Percentiles rank a stretch among this genome's conserved stretches.
Conservation (phyloP, 139 green algal species). For the Volvox africanus region DNA sequence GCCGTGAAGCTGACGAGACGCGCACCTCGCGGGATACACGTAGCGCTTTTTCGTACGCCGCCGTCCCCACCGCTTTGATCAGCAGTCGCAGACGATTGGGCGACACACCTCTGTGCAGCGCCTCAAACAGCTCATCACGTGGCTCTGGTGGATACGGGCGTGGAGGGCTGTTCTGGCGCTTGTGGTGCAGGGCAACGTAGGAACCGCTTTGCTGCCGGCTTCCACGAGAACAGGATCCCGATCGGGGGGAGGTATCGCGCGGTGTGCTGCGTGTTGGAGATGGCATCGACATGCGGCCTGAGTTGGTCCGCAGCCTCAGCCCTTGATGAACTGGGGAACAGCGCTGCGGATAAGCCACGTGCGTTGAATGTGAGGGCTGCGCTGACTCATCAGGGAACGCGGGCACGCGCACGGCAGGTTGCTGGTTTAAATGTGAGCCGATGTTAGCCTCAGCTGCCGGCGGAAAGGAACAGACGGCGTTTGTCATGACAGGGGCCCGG, state of each 20-base stretch:
- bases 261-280: background rate
- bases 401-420: no score
- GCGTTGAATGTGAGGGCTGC: background rate
- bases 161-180: slow-evolving; percentile 11
- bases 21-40: no score
- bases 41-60: background rate
- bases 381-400: background rate
- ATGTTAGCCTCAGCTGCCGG: no score
- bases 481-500: background rate
- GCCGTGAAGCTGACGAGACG: background rate
- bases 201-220: background rate
- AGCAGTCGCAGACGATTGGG: slow-evolving; percentile 9
- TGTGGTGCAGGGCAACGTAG: slow-evolving; percentile 22
- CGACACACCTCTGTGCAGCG: slow-evolving; percentile 33
- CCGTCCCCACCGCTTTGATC: background rate
- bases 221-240: background rate
- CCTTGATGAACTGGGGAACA: background rate
- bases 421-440: no score
- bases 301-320: background rate
- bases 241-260: background rate
- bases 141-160: background rate
- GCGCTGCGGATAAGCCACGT: background rate
- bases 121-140: slow-evolving; percentile 15
- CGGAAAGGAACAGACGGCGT: no score
- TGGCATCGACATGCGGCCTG: background rate